These are phyloP conservation scores for Picochlorum sp. DNA, from an alignment of 139 green algal species.

Conservation along the genomic window DNA sequence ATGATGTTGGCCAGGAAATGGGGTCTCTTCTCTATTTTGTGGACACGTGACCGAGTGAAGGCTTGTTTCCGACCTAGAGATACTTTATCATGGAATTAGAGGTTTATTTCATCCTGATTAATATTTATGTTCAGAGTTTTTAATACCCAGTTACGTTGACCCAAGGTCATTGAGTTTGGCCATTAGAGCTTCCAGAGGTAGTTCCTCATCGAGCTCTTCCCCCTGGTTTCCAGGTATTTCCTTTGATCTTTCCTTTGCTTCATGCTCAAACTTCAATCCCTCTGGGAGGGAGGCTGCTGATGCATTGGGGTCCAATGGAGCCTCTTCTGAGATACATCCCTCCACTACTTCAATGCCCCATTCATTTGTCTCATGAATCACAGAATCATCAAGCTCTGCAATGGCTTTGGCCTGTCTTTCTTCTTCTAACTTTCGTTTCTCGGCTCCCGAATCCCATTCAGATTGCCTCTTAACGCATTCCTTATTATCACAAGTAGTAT, in stretches of 20 bases:
- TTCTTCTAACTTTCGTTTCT: neutral
- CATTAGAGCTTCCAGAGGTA: slow-evolving; percentile 59
- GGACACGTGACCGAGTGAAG: too few relatives aligned
- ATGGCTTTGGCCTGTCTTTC: slow-evolving; percentile 17
- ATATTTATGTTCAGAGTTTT: too few relatives aligned
- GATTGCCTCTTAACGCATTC: slow-evolving; percentile 57
- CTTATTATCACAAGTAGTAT: slow-evolving; percentile 66
- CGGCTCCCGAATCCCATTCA: slow-evolving; percentile 17
- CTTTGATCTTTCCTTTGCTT: neutral
- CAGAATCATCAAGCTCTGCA: slow-evolving; percentile 23
- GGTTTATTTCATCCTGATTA: too few relatives aligned
- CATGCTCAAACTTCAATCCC: slow-evolving; percentile 39
- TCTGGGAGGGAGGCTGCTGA: slow-evolving; percentile 22
- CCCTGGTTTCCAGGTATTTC: slow-evolving; percentile 29
- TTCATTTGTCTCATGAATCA: slow-evolving; percentile 80
- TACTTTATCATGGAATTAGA: too few relatives aligned
- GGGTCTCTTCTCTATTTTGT: too few relatives aligned
- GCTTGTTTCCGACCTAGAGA: too few relatives aligned
- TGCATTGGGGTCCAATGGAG: neutral
- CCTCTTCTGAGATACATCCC: neutral
- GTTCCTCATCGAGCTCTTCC: slow-evolving; percentile 28
- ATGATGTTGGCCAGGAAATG: too few relatives aligned
- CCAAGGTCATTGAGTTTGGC: slow-evolving; percentile 44
- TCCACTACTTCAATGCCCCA: slow-evolving; percentile 65
- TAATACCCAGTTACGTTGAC: too few relatives aligned